These are phyloP conservation scores for Sistotremastrum suecicum DNA, from an alignment of 768 basidiomycete genomes.

Conservation along the genomic window DNA sequence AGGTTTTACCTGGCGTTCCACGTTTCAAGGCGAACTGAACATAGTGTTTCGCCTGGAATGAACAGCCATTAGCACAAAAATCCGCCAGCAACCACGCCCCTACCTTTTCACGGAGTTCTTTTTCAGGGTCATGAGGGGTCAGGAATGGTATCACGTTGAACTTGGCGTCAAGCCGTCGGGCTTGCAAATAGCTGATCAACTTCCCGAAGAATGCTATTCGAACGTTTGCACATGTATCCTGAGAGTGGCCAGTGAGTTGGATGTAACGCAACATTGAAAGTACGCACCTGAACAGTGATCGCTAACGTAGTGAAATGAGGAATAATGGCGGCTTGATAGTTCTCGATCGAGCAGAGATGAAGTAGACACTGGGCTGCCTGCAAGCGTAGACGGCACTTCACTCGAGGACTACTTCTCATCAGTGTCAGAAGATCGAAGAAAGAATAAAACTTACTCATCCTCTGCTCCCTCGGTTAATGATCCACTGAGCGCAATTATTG, in stretches of 20 bases:
- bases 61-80: constrained; percentile 3
- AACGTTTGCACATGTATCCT: constrained; percentile 87
- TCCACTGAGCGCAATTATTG: constrained; percentile 57
- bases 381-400: constrained; percentile 66
- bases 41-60: constrained; percentile 39
- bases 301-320: constrained; percentile 56
- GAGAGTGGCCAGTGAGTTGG: background rate
- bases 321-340: constrained; percentile 42
- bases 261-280: background rate
- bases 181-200: constrained; percentile 46
- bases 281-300: constrained; percentile 61
- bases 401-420: constrained; percentile 31
- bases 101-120: constrained; percentile 59
- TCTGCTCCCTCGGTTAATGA: constrained; percentile 39
- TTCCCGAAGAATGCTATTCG: constrained; percentile 69
- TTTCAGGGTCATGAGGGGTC: constrained; percentile 82
- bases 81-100: constrained; percentile 8
- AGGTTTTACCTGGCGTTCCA: constrained; percentile 27
- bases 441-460: constrained; percentile 30
- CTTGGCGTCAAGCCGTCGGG: constrained; percentile 47
- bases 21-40: constrained; percentile 33
- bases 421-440: constrained; percentile 4
- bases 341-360: constrained; percentile 50
- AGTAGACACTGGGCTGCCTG: constrained; percentile 72
- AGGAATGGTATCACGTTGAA: constrained; percentile 83